Evolutionary conservation across 345 rosid genomes (phyloP).

Genomic region (Pistacia atlantica): DNA sequence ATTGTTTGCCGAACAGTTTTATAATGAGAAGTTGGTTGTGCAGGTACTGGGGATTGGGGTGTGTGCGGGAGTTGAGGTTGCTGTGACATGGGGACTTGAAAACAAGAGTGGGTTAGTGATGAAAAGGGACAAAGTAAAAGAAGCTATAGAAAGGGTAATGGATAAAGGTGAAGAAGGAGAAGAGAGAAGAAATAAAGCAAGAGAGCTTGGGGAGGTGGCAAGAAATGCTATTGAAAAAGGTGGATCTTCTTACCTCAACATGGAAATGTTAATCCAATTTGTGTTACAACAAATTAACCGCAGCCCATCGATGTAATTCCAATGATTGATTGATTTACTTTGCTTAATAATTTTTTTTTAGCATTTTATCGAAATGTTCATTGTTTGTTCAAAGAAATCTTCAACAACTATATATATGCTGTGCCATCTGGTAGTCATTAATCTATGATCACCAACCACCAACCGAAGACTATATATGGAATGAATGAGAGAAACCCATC

Average conservation of each 20-base stretch:
- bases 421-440: too few species aligned
- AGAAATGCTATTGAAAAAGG: conserved; percentile 19
- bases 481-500: too few species aligned
- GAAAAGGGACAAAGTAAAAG: conserved; percentile 6
- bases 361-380: too few species aligned
- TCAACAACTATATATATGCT: too few species aligned
- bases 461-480: too few species aligned
- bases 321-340: too few species aligned
- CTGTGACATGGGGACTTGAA: conserved; percentile 37
- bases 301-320: too few species aligned
- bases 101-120: conserved; percentile 17
- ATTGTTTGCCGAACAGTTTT: conserved; percentile 47
- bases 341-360: too few species aligned
- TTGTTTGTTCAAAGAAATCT: too few species aligned
- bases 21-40: conserved; percentile 40
- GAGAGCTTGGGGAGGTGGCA: conserved; percentile 17
- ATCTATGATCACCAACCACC: too few species aligned
- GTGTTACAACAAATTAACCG: not conserved
- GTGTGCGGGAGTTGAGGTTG: conserved; percentile 30
- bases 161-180: conserved; percentile 8
- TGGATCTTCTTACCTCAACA: conserved; percentile 27
- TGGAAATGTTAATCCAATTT: conserved; percentile 17
- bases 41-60: conserved; percentile 31
- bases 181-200: conserved; percentile 23
- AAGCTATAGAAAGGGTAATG: conserved; percentile 13